A percentile compares a stretch with the other conserved stretches of the same genome.
Conservation (phyloP, 2,329 filamentous ascomycete species). For the Xenoacremonium recifei region DNA sequence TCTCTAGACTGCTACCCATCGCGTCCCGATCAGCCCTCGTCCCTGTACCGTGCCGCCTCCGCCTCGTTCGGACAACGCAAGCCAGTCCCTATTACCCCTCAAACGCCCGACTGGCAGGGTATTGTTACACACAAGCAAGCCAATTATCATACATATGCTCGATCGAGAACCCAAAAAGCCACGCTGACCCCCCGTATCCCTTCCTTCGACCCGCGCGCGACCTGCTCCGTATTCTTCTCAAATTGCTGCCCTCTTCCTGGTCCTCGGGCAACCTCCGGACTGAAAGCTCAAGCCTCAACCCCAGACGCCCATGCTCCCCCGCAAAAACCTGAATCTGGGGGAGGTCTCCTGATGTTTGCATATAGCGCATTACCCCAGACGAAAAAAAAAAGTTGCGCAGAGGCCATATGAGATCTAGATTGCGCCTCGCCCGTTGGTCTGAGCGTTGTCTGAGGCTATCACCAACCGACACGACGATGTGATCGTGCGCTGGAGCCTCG, state of each 20-base stretch:
- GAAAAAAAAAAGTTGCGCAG: constrained; percentile 1
- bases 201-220: constrained; percentile 14
- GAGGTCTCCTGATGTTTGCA: constrained; percentile 4
- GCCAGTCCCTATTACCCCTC: constrained; percentile 12
- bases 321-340: constrained; percentile 2
- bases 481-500: background rate
- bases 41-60: constrained; percentile 1
- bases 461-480: too few species aligned
- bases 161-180: constrained; percentile 8
- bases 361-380: constrained; percentile 9
- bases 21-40: too few species aligned
- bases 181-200: constrained; percentile 7
- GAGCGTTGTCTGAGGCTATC: background rate
- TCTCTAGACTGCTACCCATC: constrained; percentile 3
- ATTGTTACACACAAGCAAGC: constrained; percentile 20
- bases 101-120: constrained; percentile 23
- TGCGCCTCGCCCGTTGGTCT: background rate
- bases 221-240: too few species aligned
- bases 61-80: constrained; percentile 11
- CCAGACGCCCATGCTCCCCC: background rate
- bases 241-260: constrained; percentile 1
- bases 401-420: constrained; percentile 10
- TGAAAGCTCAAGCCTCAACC: background rate
- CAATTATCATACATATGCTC: constrained; percentile 12
- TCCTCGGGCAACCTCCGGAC: background rate